Percentiles rank a stretch among this genome's conserved stretches.
Conservation (phyloP, 495 filamentous ascomycete genomes). For the Aspergillus incahuasiensis region DNA sequence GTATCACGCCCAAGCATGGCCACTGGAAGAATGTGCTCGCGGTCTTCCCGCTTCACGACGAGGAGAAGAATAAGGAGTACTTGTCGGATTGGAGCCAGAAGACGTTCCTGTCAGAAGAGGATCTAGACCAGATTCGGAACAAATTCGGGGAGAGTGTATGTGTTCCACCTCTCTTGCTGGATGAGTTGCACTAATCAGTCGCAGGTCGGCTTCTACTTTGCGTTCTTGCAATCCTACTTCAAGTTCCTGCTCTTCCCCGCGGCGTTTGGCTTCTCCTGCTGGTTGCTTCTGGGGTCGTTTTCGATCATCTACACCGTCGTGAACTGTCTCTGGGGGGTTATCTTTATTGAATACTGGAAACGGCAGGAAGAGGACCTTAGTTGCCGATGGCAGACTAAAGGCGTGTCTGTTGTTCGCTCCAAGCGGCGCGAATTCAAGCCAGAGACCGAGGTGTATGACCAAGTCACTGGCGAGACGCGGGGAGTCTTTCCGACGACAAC, state of each 20-base stretch:
- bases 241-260: constrained; percentile 81
- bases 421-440: constrained; percentile 74
- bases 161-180: background rate
- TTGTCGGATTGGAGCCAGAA: constrained; percentile 82
- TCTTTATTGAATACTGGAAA: constrained; percentile 97
- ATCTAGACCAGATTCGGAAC: constrained; percentile 80
- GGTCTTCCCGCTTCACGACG: constrained; percentile 86
- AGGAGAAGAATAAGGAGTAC: constrained; percentile 83
- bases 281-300: constrained; percentile 78
- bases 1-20: constrained; percentile 76
- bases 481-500: constrained; percentile 75
- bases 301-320: constrained; percentile 78
- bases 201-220: constrained; percentile 88
- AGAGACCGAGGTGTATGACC: constrained; percentile 70
- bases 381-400: constrained; percentile 87
- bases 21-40: constrained; percentile 81
- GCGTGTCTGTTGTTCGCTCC: constrained; percentile 75
- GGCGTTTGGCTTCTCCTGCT: constrained; percentile 72
- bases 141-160: constrained; percentile 81
- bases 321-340: constrained; percentile 79
- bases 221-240: constrained; percentile 92
- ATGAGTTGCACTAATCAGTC: background rate
- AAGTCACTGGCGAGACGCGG: constrained; percentile 76
- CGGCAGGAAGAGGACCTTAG: constrained; percentile 87
- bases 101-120: constrained; percentile 70